Base-by-base conservation (phyloP, 1,139 yeast genomes). In the Scheffersomyces insectosa region DNA sequence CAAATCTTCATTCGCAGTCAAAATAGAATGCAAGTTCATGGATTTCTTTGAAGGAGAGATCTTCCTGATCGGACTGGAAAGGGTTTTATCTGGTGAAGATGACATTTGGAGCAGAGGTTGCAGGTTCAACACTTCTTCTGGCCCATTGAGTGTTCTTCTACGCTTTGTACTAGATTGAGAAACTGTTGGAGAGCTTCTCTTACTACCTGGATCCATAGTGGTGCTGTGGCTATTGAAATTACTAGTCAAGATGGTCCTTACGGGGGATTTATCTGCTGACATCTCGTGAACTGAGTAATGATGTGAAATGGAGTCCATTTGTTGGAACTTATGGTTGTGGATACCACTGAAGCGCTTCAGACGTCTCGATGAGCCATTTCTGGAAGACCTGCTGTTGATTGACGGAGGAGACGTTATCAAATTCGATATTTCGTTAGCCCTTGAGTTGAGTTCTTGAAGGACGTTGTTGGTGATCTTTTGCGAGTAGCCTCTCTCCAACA, bases 21-120 rank as follows among this genome's bases (percentile, higher is more conserved):
- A 20, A 11, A 31, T 15, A 14, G 34, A 31, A 13, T 71, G 66
- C 43, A 73, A 63, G 48, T 72, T 68, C 64, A 63, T 65, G 5
- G 71, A 67, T 35, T 68, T 67, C 47, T 68, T 71, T 11, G 75
- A 70, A 0, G 77, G 77, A 2, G 75, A 68, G 2, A 71, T 68
- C 39, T 53, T 57, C 30, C 60, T 54, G 11, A 52, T 43, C 3
- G 65, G 65, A 34, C 60, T 57, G 34, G 52, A 47, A 43, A 42
- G 32, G 33, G 20, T 6, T 15, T 31, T 31, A n/a, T 31, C 34
- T 4, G 42, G 40, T 7, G 44, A 39, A 28, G 38, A 23, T 33
- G 31, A n/a, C 35, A 36, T 8, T 32, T 14, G 16, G 14, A 40
- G 33, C 8, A 42, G 36, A 32, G 43, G 14, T 23, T 44, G 40